A percentile compares a stretch with the other conserved stretches of the same genome.
Evolutionary conservation across 768 basidiomycete genomes (phyloP).

Genomic region (Mycena maculata): DNA sequence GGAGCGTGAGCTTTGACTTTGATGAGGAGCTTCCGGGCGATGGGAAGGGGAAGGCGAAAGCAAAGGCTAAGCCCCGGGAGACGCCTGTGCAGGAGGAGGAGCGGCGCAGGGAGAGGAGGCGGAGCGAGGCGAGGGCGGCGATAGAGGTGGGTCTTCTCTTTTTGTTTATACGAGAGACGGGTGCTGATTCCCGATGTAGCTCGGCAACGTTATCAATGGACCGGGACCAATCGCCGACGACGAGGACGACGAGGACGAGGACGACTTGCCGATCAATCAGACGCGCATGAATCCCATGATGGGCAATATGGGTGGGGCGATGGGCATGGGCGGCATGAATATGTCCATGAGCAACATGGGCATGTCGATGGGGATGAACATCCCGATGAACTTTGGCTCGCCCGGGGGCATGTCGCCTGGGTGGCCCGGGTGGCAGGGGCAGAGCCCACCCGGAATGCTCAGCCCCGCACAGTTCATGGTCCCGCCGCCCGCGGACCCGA

Average conservation of each 20-base stretch:
- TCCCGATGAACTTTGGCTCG: constrained; percentile 23
- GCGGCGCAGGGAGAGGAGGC: constrained; percentile 76
- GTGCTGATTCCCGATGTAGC: constrained; percentile 54
- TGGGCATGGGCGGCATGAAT: constrained; percentile 41
- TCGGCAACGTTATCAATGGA: constrained; percentile 90
- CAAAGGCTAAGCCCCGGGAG: constrained; percentile 36
- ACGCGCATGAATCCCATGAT: constrained; percentile 59
- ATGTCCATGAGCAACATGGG: constrained; percentile 45
- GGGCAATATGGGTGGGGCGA: constrained; percentile 39
- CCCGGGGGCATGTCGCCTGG: constrained; percentile 21
- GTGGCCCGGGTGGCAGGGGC: constrained; percentile 42
- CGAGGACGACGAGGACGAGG: constrained; percentile 58
- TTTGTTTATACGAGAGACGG: constrained; percentile 8
- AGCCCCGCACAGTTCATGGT: constrained; percentile 51
- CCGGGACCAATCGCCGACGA: constrained; percentile 70
- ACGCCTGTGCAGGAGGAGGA: constrained; percentile 60
- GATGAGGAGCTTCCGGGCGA: constrained; percentile 58
- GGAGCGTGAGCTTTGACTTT: constrained; percentile 82
- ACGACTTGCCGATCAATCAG: constrained; percentile 59
- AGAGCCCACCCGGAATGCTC: constrained; percentile 57
- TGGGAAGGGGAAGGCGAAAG: constrained; percentile 46
- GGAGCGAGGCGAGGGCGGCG: constrained; percentile 87
- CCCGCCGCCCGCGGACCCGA: constrained; percentile 62
- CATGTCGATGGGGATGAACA: constrained; percentile 28
- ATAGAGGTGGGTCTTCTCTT: constrained; percentile 74